A percentile compares a stretch with the other conserved stretches of the same genome.
Evolutionary conservation across 495 filamentous ascomycete genomes (phyloP).

Genomic region (Xylaria flabelliformis): DNA sequence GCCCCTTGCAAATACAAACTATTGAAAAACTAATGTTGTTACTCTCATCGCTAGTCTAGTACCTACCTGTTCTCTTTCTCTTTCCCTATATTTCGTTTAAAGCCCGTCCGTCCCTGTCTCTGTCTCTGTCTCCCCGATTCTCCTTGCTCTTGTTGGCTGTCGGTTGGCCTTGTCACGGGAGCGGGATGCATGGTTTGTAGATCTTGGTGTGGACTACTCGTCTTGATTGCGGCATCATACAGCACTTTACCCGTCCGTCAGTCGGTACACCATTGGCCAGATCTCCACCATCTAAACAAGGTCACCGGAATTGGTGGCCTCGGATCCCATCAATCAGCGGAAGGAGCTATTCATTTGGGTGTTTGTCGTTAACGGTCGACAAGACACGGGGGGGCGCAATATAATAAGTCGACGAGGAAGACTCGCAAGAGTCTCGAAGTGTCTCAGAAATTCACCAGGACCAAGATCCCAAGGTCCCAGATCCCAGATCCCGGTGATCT

Average conservation of each 20-base stretch:
- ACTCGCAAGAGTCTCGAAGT: background rate
- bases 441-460: background rate
- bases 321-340: conserved; percentile 18
- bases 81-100: background rate
- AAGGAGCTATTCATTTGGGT: background rate
- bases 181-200: conserved; percentile 19
- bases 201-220: conserved; percentile 5
- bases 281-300: conserved; percentile 13
- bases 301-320: conserved; percentile 6
- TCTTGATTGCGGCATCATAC: conserved; percentile 22
- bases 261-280: background rate
- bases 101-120: background rate
- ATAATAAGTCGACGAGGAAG: conserved; percentile 9
- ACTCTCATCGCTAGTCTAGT: background rate
- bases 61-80: background rate
- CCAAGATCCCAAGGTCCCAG: background rate
- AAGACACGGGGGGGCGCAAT: background rate
- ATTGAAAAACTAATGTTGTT: background rate
- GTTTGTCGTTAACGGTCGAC: background rate
- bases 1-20: background rate
- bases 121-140: background rate
- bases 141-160: conserved; percentile 20
- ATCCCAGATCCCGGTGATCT: background rate
- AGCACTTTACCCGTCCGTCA: conserved; percentile 19
- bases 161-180: conserved; percentile 8